Evolutionary conservation across 176 grass and related monocot species (phyloP).

Genomic region (Oryza brachyantha): DNA sequence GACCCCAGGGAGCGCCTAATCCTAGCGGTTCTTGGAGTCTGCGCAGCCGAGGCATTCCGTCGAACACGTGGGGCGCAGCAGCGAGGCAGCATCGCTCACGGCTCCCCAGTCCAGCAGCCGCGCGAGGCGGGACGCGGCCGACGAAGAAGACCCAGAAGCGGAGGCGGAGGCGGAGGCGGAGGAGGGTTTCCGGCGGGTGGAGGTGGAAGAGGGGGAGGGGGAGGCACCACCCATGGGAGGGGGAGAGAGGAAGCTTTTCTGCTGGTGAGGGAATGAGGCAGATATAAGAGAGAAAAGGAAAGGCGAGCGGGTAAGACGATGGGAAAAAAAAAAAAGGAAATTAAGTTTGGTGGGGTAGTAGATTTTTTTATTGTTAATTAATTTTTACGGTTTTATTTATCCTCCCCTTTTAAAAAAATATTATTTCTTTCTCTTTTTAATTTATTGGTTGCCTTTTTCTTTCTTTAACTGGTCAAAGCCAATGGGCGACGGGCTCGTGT

Average conservation of each 20-base stretch:
- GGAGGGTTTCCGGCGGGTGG: not conserved
- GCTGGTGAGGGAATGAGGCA: slow-evolving; percentile 22
- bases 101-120: not conserved
- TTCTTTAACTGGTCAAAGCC: slow-evolving; percentile 19
- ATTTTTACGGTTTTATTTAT: no score
- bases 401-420: slow-evolving; percentile 4
- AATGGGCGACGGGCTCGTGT: slow-evolving; percentile 1
- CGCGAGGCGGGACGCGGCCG: not conserved
- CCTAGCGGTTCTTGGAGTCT: slow-evolving; percentile 46
- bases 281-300: slow-evolving; percentile 42
- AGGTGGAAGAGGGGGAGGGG: not conserved
- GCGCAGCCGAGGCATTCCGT: slow-evolving; percentile 37
- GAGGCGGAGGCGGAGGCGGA: not conserved
- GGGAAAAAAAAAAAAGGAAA: no score
- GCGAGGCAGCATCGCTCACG: slow-evolving; percentile 18
- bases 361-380: slow-evolving; percentile 33
- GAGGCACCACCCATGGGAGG: slow-evolving; percentile 21
- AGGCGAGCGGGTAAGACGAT: slow-evolving; percentile 12
- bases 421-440: not conserved
- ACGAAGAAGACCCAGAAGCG: not conserved
- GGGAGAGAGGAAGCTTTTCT: slow-evolving; percentile 45
- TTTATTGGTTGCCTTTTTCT: not conserved
- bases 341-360: slow-evolving; percentile 19
- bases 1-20: slow-evolving; percentile 36
- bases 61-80: slow-evolving; percentile 24